phyloP scores from a whole-genome alignment of 176 grass and related monocot genomes.

The sorghum (Sorghum bicolor) region DNA sequence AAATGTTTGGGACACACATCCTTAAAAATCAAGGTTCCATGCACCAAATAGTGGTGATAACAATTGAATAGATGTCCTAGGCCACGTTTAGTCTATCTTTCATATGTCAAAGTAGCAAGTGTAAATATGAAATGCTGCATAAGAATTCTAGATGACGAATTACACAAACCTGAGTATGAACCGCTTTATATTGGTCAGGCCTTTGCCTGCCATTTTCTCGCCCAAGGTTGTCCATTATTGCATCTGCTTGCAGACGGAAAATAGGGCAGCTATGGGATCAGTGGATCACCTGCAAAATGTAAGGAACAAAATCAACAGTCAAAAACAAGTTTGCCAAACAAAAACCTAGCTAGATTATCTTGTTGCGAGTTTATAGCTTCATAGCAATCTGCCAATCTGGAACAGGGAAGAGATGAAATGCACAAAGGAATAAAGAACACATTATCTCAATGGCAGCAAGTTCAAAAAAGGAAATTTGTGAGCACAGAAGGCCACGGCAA shows the following conservation, averaged over 20 bases:
- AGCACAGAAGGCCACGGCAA: background rate
- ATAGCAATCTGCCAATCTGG: background rate
- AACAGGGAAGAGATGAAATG: background rate
- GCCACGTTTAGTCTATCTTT: background rate
- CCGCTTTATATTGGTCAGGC: constrained; percentile 65
- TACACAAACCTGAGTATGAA: constrained; percentile 72
- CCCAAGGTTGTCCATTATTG: constrained; percentile 72
- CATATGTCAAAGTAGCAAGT: background rate
- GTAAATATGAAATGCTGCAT: background rate
- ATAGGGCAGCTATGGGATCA: background rate
- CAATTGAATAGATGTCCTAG: background rate
- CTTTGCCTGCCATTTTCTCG: constrained; percentile 85
- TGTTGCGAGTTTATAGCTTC: background rate
- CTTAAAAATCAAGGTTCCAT: background rate
- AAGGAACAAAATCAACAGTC: background rate
- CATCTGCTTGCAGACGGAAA: constrained; percentile 43
- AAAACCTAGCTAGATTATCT: background rate
- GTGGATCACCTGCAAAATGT: constrained; percentile 19
- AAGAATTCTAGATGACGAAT: background rate
- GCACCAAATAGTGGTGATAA: background rate
- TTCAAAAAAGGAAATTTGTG: background rate
- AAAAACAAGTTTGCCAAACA: background rate
- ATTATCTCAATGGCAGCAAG: background rate
- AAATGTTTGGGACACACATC: background rate
- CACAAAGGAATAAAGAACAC: background rate